Evolutionary conservation across 257 asterid genomes (phyloP), one percentile per base, ranked within the genome.

Genomic region (Scutellaria galericulata): DNA sequence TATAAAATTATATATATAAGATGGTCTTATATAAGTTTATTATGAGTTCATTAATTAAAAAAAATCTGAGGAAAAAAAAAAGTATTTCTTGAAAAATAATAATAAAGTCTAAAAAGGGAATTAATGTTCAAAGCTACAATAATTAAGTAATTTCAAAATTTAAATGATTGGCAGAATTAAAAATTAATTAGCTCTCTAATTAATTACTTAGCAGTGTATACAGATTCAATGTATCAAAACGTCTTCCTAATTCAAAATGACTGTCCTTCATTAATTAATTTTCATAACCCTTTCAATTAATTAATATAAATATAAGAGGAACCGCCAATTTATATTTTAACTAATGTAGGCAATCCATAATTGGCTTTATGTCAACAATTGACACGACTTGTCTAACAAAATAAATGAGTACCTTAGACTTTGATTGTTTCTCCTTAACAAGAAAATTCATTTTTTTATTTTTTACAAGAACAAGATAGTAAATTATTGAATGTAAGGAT

Each of bases 341-440:
- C 6, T 42, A 51, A 50, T 66, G 42, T 71, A 65, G 51, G 57
- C 75, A 50, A 60, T 70, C 72, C 59, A 60, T 52, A 53, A 75
- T 75, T 71, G 71, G 50, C 22, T 55, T 64, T 27, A 71, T 66
- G 80, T 80, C 83, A 75, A 79, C 81, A 77, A 71, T 60, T 66
- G 64, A 80, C 73, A 76, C 75, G n/a, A 67, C 56, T 66, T 45
- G 70, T 66, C 52, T 75, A 48, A 35, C 46, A 47, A 51, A 57
- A 48, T 66, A 56, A 42, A 65, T 65, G 50, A 63, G 48, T 74
- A 53, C 50, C 52, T 60, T 77, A 18, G 78, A 67, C 75, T 78
- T 72, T 66, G 71, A 66, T 67, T 59, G 53, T 66, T 78, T 66
- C 54, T 72, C 40, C 71, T 58, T 31, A 66, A 77, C 55, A 24